A percentile compares a stretch with the other conserved stretches of the same genome.
Conservation (phyloP, 1,284 basidiomycete species). For the Ceratobasidium papillatum region DNA sequence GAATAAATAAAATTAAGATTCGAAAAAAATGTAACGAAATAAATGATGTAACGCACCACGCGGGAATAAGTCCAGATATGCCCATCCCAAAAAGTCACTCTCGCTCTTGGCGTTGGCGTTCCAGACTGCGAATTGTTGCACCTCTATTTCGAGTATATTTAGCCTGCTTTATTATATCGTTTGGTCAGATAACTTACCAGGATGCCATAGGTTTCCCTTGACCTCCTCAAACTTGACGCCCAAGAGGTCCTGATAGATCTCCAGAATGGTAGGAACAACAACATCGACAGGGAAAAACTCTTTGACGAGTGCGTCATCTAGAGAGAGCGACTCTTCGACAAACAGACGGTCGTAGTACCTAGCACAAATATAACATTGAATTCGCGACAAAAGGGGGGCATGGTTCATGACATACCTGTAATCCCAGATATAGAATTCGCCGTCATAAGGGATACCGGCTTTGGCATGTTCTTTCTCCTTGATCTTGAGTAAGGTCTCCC, state of each 20-base stretch:
- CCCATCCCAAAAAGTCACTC: slow-evolving; percentile 77
- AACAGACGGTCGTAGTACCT: slow-evolving; percentile 76
- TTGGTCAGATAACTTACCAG: slow-evolving; percentile 58
- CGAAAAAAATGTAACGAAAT: neutral
- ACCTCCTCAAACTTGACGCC: slow-evolving; percentile 75
- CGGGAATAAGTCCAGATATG: slow-evolving; percentile 88
- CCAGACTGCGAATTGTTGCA: slow-evolving; percentile 83
- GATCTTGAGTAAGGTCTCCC: slow-evolving; percentile 68
- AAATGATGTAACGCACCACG: slow-evolving; percentile 61
- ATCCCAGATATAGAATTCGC: slow-evolving; percentile 75
- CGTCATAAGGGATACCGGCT: slow-evolving; percentile 67
- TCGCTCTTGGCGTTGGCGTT: slow-evolving; percentile 74
- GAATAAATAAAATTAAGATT: neutral
- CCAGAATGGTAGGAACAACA: slow-evolving; percentile 79
- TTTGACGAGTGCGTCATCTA: slow-evolving; percentile 80
- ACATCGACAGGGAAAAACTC: slow-evolving; percentile 86
- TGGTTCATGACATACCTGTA: slow-evolving; percentile 60
- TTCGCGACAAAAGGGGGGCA: no score
- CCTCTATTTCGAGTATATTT: slow-evolving; percentile 58
- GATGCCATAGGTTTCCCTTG: slow-evolving; percentile 73
- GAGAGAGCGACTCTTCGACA: slow-evolving; percentile 68
- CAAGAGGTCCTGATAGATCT: slow-evolving; percentile 82
- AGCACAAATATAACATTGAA: neutral
- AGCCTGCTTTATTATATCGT: neutral
- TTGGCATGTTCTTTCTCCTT: slow-evolving; percentile 75